Conservation (phyloP, 2,329 filamentous ascomycete genomes). For the Parasarocladium wereldwijsianum region DNA sequence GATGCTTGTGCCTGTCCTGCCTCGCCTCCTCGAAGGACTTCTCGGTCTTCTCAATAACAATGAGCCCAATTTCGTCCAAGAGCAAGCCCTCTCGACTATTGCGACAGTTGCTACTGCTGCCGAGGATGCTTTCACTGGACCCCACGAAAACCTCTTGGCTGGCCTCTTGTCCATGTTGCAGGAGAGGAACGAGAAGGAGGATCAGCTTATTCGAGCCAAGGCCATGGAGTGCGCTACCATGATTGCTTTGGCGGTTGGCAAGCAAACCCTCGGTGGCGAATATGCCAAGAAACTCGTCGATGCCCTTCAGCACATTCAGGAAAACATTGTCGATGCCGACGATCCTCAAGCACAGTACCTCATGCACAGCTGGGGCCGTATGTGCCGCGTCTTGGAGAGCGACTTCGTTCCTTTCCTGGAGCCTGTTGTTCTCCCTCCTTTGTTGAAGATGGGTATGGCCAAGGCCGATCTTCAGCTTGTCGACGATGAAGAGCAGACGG, state of each 20-base stretch:
- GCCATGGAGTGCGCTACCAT: constrained; percentile 98
- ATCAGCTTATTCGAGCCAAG: constrained; percentile 80
- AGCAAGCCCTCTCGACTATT: constrained; percentile 94
- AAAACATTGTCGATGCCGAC: constrained; percentile 74
- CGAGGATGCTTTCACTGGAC: constrained; percentile 85
- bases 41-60: constrained; percentile 78
- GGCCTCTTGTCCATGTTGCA: constrained; percentile 79
- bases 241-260: constrained; percentile 88
- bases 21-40: constrained; percentile 70
- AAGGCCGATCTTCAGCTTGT: constrained; percentile 96
- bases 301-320: constrained; percentile 74
- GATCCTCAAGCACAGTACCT: constrained; percentile 95
- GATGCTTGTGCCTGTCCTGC: constrained; percentile 83
- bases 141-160: constrained; percentile 94
- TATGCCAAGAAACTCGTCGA: constrained; percentile 79
- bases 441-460: constrained; percentile 79
- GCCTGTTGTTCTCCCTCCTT: constrained; percentile 86
- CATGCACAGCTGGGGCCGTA: constrained; percentile 97
- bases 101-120: constrained; percentile 98
- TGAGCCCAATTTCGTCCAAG: constrained; percentile 93
- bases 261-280: constrained; percentile 78
- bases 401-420: constrained; percentile 90
- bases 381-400: constrained; percentile 83
- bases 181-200: constrained; percentile 86
- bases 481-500: constrained; percentile 88